Base-by-base conservation (phyloP, 2,329 filamentous ascomycete genomes). In the Aspergillus piperis region DNA sequence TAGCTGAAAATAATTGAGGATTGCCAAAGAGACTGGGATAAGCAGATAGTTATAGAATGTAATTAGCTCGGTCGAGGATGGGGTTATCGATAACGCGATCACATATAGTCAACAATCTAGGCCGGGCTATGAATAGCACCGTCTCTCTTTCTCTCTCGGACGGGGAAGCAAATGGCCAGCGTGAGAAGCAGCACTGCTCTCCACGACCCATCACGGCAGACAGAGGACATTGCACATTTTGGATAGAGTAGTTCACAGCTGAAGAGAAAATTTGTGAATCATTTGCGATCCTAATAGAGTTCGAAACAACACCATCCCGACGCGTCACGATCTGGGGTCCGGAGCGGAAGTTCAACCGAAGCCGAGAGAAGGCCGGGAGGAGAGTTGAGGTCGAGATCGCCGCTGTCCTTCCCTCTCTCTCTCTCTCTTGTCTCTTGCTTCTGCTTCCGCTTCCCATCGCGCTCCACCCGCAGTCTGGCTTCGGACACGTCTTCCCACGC, bases 401-500 rank as follows among this genome's bases (percentile, higher is more conserved):
- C 50, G 68, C 57, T 62, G 64, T 27, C 65, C 68, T 59, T 61
- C 59, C 17, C 30, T 27, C 25, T 27, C 25, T 27, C 30, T 27
- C 25, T 27, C 25, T 27, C 25, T 27, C 25, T 27, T 27, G 25
- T 54, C 52, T 38, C 32, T 54, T 36, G 32, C 52, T 54, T 62
- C 62, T 54, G 54, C 55, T 63, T 63, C 59, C 59, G 41, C 57
- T 58, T 54, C 55, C 63, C 58, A 58, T 65, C 53, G 60, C 58
- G 60, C 58, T 62, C 62, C 62, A 64, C 63, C 58, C 38, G 57
- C 57, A 42, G 41, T 41, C 52, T 54, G 42, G 25, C 60, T 55
- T 60, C 50, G 32, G 59, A 62, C 64, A 63, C 65, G 60, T 59
- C 58, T 65, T 54, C 39, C 57, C 54, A 65, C 54, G 61, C 57